These are phyloP conservation scores for Metschnikowia kunwiensis DNA, from an alignment of 805 yeast species.

Conservation along the genomic window DNA sequence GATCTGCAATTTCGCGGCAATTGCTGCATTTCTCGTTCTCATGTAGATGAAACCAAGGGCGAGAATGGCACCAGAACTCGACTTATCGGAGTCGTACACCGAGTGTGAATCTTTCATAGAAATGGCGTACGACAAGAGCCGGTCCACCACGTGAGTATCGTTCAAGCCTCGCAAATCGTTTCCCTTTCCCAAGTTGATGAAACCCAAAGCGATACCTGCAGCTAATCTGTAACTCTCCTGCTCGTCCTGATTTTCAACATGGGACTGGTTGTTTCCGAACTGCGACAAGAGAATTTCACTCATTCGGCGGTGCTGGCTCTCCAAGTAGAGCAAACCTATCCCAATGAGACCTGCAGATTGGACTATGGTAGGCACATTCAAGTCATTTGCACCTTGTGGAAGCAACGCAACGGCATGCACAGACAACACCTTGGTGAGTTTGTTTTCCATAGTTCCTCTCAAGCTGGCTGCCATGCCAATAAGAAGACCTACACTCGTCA, in stretches of 20 bases:
- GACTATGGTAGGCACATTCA: constrained; percentile 76
- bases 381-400: constrained; percentile 87
- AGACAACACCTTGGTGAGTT: constrained; percentile 83
- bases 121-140: constrained; percentile 54
- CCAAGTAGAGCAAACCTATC: constrained; percentile 77
- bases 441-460: constrained; percentile 77
- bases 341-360: constrained; percentile 93
- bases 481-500: constrained; percentile 80
- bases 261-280: constrained; percentile 50
- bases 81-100: constrained; percentile 54
- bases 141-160: constrained; percentile 64
- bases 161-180: constrained; percentile 53
- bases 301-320: constrained; percentile 80
- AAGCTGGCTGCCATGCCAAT: constrained; percentile 92
- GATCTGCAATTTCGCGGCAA: constrained; percentile 60
- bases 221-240: constrained; percentile 82
- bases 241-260: constrained; percentile 54
- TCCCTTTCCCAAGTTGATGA: constrained; percentile 77
- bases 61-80: constrained; percentile 70
- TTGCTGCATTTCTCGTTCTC: constrained; percentile 55
- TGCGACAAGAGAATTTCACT: constrained; percentile 75
- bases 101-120: constrained; percentile 63
- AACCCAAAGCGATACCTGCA: constrained; percentile 86
- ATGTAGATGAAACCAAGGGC: constrained; percentile 74
- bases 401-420: constrained; percentile 90